Evolutionary conservation across 2,329 filamentous ascomycete genomes (phyloP), one percentile per base, ranked within the genome.

Genomic region (Fusarium longipes): DNA sequence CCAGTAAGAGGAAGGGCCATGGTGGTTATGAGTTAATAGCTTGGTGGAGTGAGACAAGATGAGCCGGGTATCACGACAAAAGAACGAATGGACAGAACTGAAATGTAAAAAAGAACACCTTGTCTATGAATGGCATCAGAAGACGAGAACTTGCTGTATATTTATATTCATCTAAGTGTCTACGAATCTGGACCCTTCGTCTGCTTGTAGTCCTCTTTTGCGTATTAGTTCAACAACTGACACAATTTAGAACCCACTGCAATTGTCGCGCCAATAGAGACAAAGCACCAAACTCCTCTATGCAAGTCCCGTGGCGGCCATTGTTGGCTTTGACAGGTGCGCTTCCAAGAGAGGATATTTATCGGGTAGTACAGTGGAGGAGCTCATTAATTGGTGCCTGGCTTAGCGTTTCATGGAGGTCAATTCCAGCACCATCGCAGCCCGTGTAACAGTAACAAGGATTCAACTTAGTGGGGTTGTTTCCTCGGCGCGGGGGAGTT

Each of bases 1-100:
- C 91, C 91, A 75, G 92, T 88, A n/a, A 91, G 81, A 47, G 78
- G 74, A 32, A 70, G 79, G 67, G 79, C 65, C 79, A 82, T 82
- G 61, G 45, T 52, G 12, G 22, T 35, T 54, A 45, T 63, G 20
- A 33, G 18, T 24, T 25, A n/a, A 24, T 25, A 51, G 51, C 47
- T 32, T 42, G 15, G 32, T 53, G 32, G 40, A 38, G 24, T 17
- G 38, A 45, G 24, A 8, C 24, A 33, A 40, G 30, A 40, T 36
- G 29, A 36, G 48, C 36, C 25, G 42, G 52, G 43, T 59, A 59
- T 62, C 44, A 57, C 32, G 44, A 50, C 22, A 49, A 40, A 47
- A 36, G 22, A 49, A 42, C 36, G 6, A 42, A 42, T n/a, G 14
- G 35, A 40, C n/a, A 65, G 15, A 20, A 38, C 14, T 27, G 22